Conservation (phyloP, 345 rosid species). For the Crucihimalaya himalaica region DNA sequence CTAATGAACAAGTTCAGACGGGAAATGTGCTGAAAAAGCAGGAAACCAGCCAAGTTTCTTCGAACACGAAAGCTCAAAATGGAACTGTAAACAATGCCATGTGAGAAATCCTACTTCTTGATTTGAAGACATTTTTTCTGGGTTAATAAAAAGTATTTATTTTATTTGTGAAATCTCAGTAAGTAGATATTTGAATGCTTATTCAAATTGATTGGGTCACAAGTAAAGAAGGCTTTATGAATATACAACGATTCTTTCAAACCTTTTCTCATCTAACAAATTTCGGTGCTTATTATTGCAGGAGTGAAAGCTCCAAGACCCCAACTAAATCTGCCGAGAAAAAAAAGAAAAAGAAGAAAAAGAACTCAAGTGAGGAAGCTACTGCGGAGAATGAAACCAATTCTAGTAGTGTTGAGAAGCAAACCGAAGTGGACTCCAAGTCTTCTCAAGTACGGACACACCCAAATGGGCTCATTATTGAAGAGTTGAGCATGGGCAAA, state of each 20-base stretch:
- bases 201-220: neutral
- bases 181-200: slow-evolving; percentile 1
- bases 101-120: slow-evolving; percentile 42
- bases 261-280: neutral
- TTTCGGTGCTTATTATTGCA: slow-evolving; percentile 21
- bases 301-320: slow-evolving; percentile 35
- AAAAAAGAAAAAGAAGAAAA: slow-evolving; percentile 68
- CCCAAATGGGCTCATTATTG: slow-evolving; percentile 81
- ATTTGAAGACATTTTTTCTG: neutral
- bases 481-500: slow-evolving; percentile 83
- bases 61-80: slow-evolving; percentile 21
- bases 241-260: neutral
- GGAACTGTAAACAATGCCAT: slow-evolving; percentile 35
- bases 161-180: neutral
- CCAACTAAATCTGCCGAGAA: slow-evolving; percentile 51
- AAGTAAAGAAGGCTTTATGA: neutral
- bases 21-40: slow-evolving; percentile 43
- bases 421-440: slow-evolving; percentile 42
- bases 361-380: slow-evolving; percentile 55
- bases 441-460: slow-evolving; percentile 70
- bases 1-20: slow-evolving; percentile 20
- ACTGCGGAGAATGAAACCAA: slow-evolving; percentile 36
- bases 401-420: slow-evolving; percentile 42
- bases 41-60: slow-evolving; percentile 42
- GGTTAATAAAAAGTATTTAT: neutral